Percentiles rank a stretch among this genome's conserved stretches.
Evolutionary conservation across 2,329 filamentous ascomycete species (phyloP).

Genomic region (Nemania diffusa): DNA sequence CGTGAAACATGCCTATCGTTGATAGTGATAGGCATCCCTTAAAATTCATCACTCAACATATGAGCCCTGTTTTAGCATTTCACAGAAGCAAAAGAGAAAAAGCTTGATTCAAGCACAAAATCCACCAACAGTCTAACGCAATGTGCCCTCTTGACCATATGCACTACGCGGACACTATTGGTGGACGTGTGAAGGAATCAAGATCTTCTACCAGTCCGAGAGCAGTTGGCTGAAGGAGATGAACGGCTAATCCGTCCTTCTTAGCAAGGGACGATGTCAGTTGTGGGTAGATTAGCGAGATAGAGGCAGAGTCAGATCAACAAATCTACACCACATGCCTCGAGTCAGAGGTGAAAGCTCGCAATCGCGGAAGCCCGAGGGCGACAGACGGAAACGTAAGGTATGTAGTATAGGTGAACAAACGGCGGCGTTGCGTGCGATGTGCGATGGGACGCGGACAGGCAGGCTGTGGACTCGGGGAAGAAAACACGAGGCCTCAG

Average conservation of each 20-base stretch:
- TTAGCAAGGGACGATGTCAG: not conserved
- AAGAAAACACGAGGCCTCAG: constrained; percentile 20
- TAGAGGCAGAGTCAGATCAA: constrained; percentile 5
- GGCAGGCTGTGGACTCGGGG: constrained; percentile 7
- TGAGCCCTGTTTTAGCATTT: constrained; percentile 33
- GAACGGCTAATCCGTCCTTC: not conserved
- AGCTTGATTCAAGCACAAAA: constrained; percentile 31
- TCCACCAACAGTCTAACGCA: not conserved
- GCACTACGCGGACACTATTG: not conserved
- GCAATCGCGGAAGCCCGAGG: constrained; percentile 9
- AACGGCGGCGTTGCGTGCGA: constrained; percentile 5
- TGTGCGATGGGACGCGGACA: not conserved
- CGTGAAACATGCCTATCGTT: constrained; percentile 20
- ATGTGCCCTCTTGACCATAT: constrained; percentile 6
- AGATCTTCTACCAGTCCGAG: not conserved
- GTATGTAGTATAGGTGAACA: too few relatives aligned
- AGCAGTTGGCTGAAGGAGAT: not conserved
- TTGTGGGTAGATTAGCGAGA: not conserved
- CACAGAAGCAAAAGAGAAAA: constrained; percentile 31
- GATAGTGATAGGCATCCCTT: constrained; percentile 11
- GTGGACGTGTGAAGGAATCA: not conserved
- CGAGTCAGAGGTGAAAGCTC: constrained; percentile 3
- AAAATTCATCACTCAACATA: constrained; percentile 19
- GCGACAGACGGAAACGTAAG: constrained; percentile 18
- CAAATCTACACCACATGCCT: not conserved